phyloP scores from a whole-genome alignment of 2,329 filamentous ascomycete genomes.

The Colletotrichum karsti region DNA sequence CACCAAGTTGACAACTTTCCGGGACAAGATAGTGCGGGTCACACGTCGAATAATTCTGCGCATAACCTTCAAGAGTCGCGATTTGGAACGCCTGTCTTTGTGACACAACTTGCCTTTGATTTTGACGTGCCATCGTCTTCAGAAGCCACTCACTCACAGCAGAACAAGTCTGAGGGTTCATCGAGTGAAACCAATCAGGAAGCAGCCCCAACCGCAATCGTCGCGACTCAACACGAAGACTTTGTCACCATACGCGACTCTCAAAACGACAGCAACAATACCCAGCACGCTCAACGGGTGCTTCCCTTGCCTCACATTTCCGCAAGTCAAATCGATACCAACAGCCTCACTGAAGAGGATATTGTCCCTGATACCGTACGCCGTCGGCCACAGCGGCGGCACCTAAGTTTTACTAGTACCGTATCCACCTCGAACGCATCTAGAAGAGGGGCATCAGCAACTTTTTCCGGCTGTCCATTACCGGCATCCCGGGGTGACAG shows the following conservation, averaged over 20 bases:
- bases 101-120: constrained; percentile 18
- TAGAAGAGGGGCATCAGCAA: not conserved
- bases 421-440: not conserved
- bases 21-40: not conserved
- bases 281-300: constrained; percentile 30
- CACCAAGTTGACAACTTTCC: constrained; percentile 13
- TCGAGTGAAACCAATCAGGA: not conserved
- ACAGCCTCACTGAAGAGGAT: constrained; percentile 2
- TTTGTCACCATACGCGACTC: constrained; percentile 13
- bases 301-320: constrained; percentile 4
- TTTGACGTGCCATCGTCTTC: constrained; percentile 5
- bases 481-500: not conserved
- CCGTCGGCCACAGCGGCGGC: constrained; percentile 1
- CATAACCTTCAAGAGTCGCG: not conserved
- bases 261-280: not conserved
- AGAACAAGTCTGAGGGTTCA: not conserved
- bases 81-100: constrained; percentile 6
- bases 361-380: constrained; percentile 29
- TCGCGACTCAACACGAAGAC: not conserved
- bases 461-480: not conserved
- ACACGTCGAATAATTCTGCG: not conserved
- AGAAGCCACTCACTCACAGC: not conserved
- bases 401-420: not conserved
- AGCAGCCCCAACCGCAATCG: not conserved
- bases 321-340: constrained; percentile 4